Evolutionary conservation across 345 rosid species (phyloP), one percentile per base, ranked within the genome.

Genomic region (Anacardium occidentale): DNA sequence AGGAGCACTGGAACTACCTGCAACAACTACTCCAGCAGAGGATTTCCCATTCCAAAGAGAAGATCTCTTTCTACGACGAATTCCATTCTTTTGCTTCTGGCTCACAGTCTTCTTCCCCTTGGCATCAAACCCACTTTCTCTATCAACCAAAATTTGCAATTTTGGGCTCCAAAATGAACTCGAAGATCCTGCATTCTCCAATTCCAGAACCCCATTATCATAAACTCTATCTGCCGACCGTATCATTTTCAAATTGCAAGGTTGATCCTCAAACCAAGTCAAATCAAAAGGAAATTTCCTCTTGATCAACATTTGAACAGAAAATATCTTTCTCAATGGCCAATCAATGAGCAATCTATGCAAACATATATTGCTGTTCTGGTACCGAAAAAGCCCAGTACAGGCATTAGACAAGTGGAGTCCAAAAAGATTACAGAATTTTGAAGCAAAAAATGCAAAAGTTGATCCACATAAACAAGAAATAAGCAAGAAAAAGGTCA

Each of bases 371-470:
- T 68, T 40, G 17, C 74, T 65, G 58, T 76, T 76, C 34, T 69
- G 77, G 71, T 76, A 85, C 24, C 85, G 90, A 54, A 86, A 75
- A 64, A 81, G 51, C 53, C 88, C 94, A 78, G 75, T 71, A 72
- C 90, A 87, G 9, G 88, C 87, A 79, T 90, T 90, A 13, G 94
- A 97, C 75, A 89, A 25, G 70, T n/a, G 72, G 53, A 79, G 52
- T 59, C 92, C 88, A 63, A 90, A 72, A 50, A 71, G 8, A 59
- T 55, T 48, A 62, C 81, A 74, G 64, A 92, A 82, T 76, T 82
- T 90, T 0, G 85, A 85, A 69, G 74, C 79, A 7, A 87, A 58
- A 72, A 75, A 92, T 15, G 78, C 78, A 29, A 85, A 74, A 59
- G 83, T 66, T n/a, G 94, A 85, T 65, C 58, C 81, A 68, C 89